Evolutionary conservation across 176 grass and related monocot species (phyloP), one percentile per base, ranked within the genome.

Genomic region (Miscanthus lutarioriparius): DNA sequence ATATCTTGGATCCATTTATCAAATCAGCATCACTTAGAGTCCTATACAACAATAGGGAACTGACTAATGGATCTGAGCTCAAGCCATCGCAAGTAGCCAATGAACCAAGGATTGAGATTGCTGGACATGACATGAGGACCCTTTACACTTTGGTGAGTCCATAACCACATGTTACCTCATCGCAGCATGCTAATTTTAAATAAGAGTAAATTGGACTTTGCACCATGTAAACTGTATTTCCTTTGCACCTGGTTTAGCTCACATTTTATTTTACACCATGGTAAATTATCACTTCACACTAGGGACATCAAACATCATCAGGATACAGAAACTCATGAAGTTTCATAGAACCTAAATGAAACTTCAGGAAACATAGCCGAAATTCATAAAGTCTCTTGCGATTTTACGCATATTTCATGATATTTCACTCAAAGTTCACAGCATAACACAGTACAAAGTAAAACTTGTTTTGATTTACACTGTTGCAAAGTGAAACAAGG

Each of bases 131-230:
- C 70, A 87, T 80, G 77, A 90, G 93, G 86, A 89, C 68, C 58
- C 89, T 95, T 82, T 98, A 98, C 83, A 98, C 93, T 68, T 84
- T 98, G 79, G 96, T 98, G 87, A 92, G 96, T 98, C 67, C 80
- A 82, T 15, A 63, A 80, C 83, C 37, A 66, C 56, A 33, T 28
- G 38, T 77, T 70, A 83, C 72, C 49, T 70, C 32, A 67, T 84
- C 28, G 8, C 9, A 82, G 16, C 67, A 75, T 78, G 58, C 58
- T 62, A 62, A 26, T 62, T 62, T 62, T 62, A 26, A 62, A 62
- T 62, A 62, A 73, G 23, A 73, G 41, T 73, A 48, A 45, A 72
- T 27, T 45, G 2, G 26, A 51, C 44, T 74, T 74, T 74, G 27
- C 25, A 27, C 25, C 44, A 74, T 12, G 26, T 49, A 49, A 28